Conservation (phyloP, 805 yeast species). For the Pichia rugopelliculosa region DNA sequence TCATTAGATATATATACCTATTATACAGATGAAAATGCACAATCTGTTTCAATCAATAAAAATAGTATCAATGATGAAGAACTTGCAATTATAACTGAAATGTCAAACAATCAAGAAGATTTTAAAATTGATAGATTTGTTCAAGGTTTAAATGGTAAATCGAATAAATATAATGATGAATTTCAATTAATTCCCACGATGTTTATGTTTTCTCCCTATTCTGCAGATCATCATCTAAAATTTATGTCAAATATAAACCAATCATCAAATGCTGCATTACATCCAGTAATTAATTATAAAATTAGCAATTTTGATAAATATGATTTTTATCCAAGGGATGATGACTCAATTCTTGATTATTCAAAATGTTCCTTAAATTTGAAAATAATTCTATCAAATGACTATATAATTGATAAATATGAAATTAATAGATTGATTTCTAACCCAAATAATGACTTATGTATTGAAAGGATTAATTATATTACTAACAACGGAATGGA, state of each 20-base stretch:
- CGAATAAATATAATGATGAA: constrained; percentile 3
- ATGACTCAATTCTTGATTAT: constrained; percentile 2
- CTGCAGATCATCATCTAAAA: constrained; percentile 3
- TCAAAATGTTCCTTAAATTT: constrained; percentile 19
- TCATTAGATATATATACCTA: not conserved
- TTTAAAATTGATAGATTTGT: constrained; percentile 6
- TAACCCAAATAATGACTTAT: not conserved
- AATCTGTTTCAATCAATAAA: not conserved
- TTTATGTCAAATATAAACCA: not conserved
- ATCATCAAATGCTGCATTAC: constrained; percentile 16
- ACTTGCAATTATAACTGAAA: constrained; percentile 12
- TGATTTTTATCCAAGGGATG: constrained; percentile 1
- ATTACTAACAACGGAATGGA: constrained; percentile 19
- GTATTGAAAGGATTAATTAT: constrained; percentile 9
- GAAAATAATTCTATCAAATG: constrained; percentile 21
- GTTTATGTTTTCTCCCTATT: constrained; percentile 17
- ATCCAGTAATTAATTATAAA: constrained; percentile 19
- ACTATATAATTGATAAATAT: constrained; percentile 24
- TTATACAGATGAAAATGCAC: not conserved
- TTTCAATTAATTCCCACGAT: constrained; percentile 18
- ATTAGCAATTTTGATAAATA: constrained; percentile 7
- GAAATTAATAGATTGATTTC: constrained; percentile 14
- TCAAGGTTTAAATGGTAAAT: constrained; percentile 6
- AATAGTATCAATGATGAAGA: not conserved
- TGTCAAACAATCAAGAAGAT: not conserved